Percentiles rank a stretch among this genome's conserved stretches.
Evolutionary conservation across 2,329 filamentous ascomycete genomes (phyloP).

Genomic region (Fusarium coffeatum): DNA sequence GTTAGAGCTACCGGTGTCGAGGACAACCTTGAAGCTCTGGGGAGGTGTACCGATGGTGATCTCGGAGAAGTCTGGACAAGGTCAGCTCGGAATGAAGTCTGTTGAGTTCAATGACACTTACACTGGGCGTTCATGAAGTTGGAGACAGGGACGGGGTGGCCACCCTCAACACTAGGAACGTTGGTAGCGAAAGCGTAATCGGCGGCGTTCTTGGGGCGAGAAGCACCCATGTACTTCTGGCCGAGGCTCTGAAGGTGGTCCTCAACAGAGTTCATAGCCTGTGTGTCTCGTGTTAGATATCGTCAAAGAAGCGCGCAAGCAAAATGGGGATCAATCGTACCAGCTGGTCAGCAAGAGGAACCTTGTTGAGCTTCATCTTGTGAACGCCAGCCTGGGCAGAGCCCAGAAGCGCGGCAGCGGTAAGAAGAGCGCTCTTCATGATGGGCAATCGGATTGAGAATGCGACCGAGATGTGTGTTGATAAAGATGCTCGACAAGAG

Average conservation of each 20-base stretch:
- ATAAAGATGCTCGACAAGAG: slow-evolving; percentile 17
- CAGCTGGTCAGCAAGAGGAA: slow-evolving; percentile 90
- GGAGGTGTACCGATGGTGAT: slow-evolving; percentile 92
- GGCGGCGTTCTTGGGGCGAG: slow-evolving; percentile 73
- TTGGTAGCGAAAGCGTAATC: slow-evolving; percentile 85
- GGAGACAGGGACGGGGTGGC: slow-evolving; percentile 87
- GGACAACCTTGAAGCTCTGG: slow-evolving; percentile 97
- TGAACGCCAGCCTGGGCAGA: slow-evolving; percentile 87
- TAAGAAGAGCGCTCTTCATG: slow-evolving; percentile 89
- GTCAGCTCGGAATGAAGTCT: slow-evolving; percentile 23
- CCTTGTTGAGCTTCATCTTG: slow-evolving; percentile 98
- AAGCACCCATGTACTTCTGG: slow-evolving; percentile 91
- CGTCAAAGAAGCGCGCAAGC: not conserved
- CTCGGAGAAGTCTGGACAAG: slow-evolving; percentile 88
- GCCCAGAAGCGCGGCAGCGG: slow-evolving; percentile 84
- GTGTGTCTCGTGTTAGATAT: slow-evolving; percentile 25
- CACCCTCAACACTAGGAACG: slow-evolving; percentile 71
- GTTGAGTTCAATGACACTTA: slow-evolving; percentile 61
- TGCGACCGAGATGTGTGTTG: slow-evolving; percentile 21
- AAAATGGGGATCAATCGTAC: slow-evolving; percentile 64
- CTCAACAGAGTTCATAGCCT: slow-evolving; percentile 84
- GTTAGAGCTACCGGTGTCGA: slow-evolving; percentile 99
- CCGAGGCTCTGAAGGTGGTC: slow-evolving; percentile 83
- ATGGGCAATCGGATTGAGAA: slow-evolving; percentile 52
- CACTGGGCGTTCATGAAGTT: slow-evolving; percentile 99